Conservation (phyloP, 1,284 basidiomycete genomes). For the Pseudozyma hubeiensis region DNA sequence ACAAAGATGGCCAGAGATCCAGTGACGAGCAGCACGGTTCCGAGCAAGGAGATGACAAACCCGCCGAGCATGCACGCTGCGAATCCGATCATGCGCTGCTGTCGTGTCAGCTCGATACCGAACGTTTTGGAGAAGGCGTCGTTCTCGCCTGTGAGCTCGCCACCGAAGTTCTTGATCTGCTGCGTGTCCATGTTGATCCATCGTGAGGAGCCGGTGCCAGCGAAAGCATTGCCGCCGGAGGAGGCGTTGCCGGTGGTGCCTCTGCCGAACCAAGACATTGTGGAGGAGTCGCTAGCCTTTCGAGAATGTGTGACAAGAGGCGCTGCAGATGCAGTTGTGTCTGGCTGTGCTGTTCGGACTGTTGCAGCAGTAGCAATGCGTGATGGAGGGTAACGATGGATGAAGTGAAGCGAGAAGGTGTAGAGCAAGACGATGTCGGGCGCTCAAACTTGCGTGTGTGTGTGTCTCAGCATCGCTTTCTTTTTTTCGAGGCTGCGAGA, state of each 20-base stretch:
- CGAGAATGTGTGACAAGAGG: neutral
- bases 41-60: conserved; percentile 78
- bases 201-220: conserved; percentile 35
- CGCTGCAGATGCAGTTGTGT: too few species aligned
- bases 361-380: too few species aligned
- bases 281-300: neutral
- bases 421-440: too few species aligned
- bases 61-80: conserved; percentile 70
- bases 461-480: too few species aligned
- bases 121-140: conserved; percentile 57
- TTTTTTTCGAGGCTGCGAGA: too few species aligned
- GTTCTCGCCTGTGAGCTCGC: conserved; percentile 61
- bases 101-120: conserved; percentile 60
- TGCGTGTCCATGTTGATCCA: conserved; percentile 64
- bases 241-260: conserved; percentile 15
- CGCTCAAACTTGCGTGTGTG: too few species aligned
- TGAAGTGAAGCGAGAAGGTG: too few species aligned
- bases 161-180: conserved; percentile 54
- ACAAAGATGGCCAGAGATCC: conserved; percentile 81
- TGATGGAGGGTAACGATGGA: neutral
- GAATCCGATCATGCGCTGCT: conserved; percentile 62
- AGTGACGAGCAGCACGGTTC: conserved; percentile 81
- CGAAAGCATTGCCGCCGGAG: conserved; percentile 22
- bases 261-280: conserved; percentile 44
- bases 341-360: too few species aligned